Evolutionary conservation across 2,329 filamentous ascomycete genomes (phyloP).

Genomic region (Blumeriella jaapii): DNA sequence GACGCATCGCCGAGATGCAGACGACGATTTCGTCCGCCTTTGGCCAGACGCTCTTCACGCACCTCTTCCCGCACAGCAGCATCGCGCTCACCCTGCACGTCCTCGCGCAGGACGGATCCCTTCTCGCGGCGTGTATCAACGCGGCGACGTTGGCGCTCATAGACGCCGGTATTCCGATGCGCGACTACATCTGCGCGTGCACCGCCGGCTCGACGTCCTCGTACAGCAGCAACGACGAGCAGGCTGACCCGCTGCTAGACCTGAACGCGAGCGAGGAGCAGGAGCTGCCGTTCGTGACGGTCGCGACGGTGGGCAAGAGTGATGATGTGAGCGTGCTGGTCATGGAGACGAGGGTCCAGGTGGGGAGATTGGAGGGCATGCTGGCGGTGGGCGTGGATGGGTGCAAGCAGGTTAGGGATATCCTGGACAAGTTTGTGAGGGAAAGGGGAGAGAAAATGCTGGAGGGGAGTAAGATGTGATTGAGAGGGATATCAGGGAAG

Average conservation of each 20-base stretch:
- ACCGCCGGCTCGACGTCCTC: constrained; percentile 71
- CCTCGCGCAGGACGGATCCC: constrained; percentile 77
- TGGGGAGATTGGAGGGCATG: constrained; percentile 78
- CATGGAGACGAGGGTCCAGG: constrained; percentile 82
- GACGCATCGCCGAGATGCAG: constrained; percentile 70
- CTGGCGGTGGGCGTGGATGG: constrained; percentile 84
- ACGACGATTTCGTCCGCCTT: constrained; percentile 70
- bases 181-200: constrained; percentile 78
- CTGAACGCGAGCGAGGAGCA: constrained; percentile 71
- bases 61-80: constrained; percentile 78
- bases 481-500: constrained; percentile 23
- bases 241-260: constrained; percentile 67
- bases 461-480: constrained; percentile 39
- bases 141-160: constrained; percentile 84
- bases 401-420: constrained; percentile 71
- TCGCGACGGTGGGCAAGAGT: constrained; percentile 64
- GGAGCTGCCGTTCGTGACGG: constrained; percentile 79
- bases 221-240: constrained; percentile 52
- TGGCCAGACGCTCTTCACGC: constrained; percentile 65
- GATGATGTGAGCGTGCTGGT: constrained; percentile 70
- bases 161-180: constrained; percentile 92
- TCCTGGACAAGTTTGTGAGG: constrained; percentile 71
- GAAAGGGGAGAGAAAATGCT: constrained; percentile 56
- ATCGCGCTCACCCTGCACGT: constrained; percentile 80
- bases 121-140: constrained; percentile 84